A percentile compares a stretch with the other conserved stretches of the same genome.
Conservation (phyloP, 75 land plant genomes). For the Adiantum capillusveneris region DNA sequence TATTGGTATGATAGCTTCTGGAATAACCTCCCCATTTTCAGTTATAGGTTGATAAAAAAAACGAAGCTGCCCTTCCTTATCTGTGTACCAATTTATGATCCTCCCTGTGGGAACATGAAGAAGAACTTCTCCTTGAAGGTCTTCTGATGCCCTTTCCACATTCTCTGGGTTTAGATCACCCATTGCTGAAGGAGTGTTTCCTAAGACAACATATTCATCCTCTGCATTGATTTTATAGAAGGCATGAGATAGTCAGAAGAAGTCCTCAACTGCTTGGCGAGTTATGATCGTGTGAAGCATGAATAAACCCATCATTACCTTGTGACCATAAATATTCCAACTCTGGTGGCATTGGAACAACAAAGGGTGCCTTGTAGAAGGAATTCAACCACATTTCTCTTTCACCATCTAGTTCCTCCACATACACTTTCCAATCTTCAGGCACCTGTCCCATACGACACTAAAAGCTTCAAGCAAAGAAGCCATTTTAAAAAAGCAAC, state of each 20-base stretch:
- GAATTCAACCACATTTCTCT: constrained; percentile 95
- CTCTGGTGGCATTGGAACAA: constrained; percentile 92
- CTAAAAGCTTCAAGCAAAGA: background rate
- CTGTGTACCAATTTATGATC: constrained; percentile 66
- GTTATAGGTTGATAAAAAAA: constrained; percentile 56
- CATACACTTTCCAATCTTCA: constrained; percentile 82
- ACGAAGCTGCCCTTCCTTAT: constrained; percentile 59
- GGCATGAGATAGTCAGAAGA: no score
- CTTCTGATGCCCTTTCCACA: background rate
- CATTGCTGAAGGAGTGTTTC: constrained; percentile 3
- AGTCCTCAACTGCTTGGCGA: no score
- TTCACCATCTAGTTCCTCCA: constrained; percentile 76
- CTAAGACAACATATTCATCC: constrained; percentile 44
- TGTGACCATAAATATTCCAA: constrained; percentile 84
- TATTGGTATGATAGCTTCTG: constrained; percentile 45
- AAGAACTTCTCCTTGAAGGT: constrained; percentile 24
- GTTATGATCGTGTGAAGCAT: no score
- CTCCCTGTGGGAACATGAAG: constrained; percentile 62
- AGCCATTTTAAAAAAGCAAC: background rate
- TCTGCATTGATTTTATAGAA: no score
- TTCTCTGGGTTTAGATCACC: constrained; percentile 8
- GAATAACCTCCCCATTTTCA: constrained; percentile 58
- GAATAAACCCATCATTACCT: constrained; percentile 26
- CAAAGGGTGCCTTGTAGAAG: constrained; percentile 69
- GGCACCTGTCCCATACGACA: constrained; percentile 51